Conservation (phyloP, 768 basidiomycete genomes). For the Russula griseocarnosa region DNA sequence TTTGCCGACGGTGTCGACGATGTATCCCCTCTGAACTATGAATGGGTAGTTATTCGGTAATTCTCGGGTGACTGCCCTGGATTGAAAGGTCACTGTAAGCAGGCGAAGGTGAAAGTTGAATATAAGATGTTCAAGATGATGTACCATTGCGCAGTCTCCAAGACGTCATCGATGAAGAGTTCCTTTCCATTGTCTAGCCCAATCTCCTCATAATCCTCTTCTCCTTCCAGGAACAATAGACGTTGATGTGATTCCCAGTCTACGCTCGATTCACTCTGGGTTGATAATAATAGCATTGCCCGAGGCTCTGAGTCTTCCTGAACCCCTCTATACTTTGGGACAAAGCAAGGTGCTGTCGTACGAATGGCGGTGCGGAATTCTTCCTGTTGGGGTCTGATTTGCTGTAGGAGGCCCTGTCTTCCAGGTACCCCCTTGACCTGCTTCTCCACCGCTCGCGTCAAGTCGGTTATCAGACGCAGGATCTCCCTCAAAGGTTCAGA, state of each 20-base stretch:
- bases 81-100: background rate
- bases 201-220: constrained; percentile 24
- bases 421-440: background rate
- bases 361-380: constrained; percentile 13
- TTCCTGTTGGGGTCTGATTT: constrained; percentile 7
- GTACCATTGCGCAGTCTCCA: constrained; percentile 45
- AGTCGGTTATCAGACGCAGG: constrained; percentile 43
- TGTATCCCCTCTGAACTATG: constrained; percentile 51
- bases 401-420: background rate
- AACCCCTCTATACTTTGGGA: background rate
- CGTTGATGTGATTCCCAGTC: background rate
- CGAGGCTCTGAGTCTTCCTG: background rate
- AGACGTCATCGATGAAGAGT: constrained; percentile 54
- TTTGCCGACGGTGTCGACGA: constrained; percentile 41
- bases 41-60: constrained; percentile 66
- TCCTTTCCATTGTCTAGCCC: constrained; percentile 15
- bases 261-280: too few relatives aligned
- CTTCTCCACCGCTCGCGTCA: constrained; percentile 30
- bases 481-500: constrained; percentile 55
- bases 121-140: constrained; percentile 25
- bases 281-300: accelerated
- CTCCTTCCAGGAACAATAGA: constrained; percentile 28
- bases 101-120: background rate
- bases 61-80: constrained; percentile 68
- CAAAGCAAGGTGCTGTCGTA: constrained; percentile 16